phyloP scores from a whole-genome alignment of 495 filamentous ascomycete genomes.

The Thermothielavioides terrestris region DNA sequence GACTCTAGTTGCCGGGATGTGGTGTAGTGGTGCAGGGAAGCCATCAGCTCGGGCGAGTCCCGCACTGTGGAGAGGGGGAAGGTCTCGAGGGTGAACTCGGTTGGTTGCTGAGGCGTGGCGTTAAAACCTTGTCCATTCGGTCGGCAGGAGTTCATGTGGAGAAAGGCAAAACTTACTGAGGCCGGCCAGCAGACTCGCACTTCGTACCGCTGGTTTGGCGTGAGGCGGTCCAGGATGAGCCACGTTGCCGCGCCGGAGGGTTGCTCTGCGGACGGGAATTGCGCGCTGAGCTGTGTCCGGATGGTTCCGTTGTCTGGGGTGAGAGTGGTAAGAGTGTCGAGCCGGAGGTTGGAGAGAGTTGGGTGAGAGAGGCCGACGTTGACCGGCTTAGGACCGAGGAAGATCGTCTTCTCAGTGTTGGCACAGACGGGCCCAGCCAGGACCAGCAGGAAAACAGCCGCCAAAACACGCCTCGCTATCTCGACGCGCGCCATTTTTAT shows the following conservation, averaged over 20 bases:
- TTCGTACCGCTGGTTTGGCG: constrained; percentile 72
- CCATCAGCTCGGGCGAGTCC: constrained; percentile 50
- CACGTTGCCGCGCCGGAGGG: constrained; percentile 63
- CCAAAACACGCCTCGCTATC: no score
- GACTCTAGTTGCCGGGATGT: constrained; percentile 41
- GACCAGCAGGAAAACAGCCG: constrained; percentile 3
- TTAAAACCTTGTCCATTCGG: no score
- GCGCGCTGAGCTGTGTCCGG: constrained; percentile 52
- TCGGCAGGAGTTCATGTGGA: no score
- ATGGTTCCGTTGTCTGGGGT: constrained; percentile 36
- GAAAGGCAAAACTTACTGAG: constrained; percentile 52
- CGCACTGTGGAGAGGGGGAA: constrained; percentile 52
- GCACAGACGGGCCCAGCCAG: constrained; percentile 27
- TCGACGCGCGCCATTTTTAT: no score
- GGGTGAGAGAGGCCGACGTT: constrained; percentile 48
- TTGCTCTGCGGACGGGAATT: constrained; percentile 50
- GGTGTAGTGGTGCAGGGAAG: constrained; percentile 57
- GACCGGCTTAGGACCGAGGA: constrained; percentile 56
- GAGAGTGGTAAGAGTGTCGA: constrained; percentile 59
- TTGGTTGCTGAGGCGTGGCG: constrained; percentile 63
- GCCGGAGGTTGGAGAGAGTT: constrained; percentile 53
- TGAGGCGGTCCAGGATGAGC: constrained; percentile 73
- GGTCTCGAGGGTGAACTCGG: constrained; percentile 60
- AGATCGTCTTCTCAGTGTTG: constrained; percentile 90
- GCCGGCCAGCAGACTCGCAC: constrained; percentile 91